Conservation (phyloP, 345 rosid species). For the Euclidium syriacum region DNA sequence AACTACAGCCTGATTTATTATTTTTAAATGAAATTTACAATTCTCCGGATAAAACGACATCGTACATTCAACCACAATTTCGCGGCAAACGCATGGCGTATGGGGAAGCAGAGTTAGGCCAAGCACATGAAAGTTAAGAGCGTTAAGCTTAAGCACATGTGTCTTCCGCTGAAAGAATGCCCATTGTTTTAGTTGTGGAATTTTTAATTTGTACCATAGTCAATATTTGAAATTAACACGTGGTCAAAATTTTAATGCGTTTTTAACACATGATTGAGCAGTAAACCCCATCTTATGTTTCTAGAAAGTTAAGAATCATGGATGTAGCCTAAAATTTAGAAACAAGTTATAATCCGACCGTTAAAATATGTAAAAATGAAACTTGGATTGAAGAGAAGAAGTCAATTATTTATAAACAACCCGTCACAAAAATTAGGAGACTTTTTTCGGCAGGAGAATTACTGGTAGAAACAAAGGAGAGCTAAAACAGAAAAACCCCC, state of each 20-base stretch:
- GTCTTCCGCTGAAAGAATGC: neutral
- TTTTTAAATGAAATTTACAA: too few relatives aligned
- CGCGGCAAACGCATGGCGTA: conserved; percentile 7
- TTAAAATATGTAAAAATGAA: too few relatives aligned
- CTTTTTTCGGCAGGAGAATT: too few relatives aligned
- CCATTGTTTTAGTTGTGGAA: neutral
- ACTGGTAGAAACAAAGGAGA: too few relatives aligned
- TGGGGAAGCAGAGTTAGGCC: conserved; percentile 20
- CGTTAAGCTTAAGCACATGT: neutral
- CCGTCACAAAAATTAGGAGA: too few relatives aligned
- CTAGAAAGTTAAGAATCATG: conserved; percentile 5
- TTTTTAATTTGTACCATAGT: neutral
- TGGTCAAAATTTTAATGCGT: conserved; percentile 1
- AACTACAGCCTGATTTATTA: neutral
- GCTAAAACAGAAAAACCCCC: too few relatives aligned
- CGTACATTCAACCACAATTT: neutral
- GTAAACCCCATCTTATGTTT: neutral
- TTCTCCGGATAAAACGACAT: neutral
- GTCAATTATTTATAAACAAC: too few relatives aligned
- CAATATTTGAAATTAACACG: neutral
- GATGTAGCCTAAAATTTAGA: neutral
- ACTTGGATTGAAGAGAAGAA: too few relatives aligned
- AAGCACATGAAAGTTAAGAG: neutral
- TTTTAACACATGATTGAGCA: conserved; percentile 5
- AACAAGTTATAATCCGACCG: neutral